Evolutionary conservation across 2,329 filamentous ascomycete genomes (phyloP).

Genomic region (Raffaelea arxii): DNA sequence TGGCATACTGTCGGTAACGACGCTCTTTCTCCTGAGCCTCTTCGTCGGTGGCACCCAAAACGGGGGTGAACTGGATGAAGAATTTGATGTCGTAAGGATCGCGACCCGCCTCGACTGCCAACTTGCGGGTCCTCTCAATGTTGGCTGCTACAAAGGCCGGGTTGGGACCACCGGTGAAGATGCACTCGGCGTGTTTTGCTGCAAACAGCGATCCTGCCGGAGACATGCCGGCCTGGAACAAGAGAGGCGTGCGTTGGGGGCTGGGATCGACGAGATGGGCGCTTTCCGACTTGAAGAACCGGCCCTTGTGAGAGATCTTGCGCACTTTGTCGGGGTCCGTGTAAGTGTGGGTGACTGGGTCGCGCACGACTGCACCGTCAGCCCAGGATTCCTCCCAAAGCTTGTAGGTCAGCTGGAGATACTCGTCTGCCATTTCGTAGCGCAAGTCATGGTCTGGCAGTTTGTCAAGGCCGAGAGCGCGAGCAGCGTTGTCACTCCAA

Average conservation of each 20-base stretch:
- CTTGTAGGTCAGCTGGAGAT: slow-evolving; percentile 13
- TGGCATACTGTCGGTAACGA: slow-evolving; percentile 9
- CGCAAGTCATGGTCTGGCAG: slow-evolving; percentile 16
- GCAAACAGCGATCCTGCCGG: slow-evolving; percentile 12
- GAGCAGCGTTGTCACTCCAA: slow-evolving; percentile 12
- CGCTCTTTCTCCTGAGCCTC: slow-evolving; percentile 14
- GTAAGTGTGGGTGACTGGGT: slow-evolving; percentile 2
- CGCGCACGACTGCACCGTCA: slow-evolving; percentile 8
- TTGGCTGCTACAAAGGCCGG: slow-evolving; percentile 5
- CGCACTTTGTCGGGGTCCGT: slow-evolving; percentile 4
- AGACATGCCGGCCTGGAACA: slow-evolving; percentile 16
- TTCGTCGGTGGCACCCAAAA: slow-evolving; percentile 12
- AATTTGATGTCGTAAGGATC: slow-evolving; percentile 13
- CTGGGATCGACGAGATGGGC: slow-evolving; percentile 5
- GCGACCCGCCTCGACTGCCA: slow-evolving; percentile 10
- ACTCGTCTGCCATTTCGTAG: slow-evolving; percentile 16
- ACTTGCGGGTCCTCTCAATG: slow-evolving; percentile 8
- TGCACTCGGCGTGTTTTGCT: slow-evolving; percentile 13
- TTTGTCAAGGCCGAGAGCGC: slow-evolving; percentile 13
- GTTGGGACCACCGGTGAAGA: slow-evolving; percentile 11
- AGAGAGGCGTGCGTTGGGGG: slow-evolving; percentile 13
- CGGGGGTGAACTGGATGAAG: slow-evolving; percentile 11
- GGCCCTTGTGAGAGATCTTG: slow-evolving; percentile 5
- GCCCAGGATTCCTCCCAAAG: slow-evolving; percentile 8
- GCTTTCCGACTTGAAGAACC: background rate